phyloP scores from a whole-genome alignment of 192 early-diverging fungal species.

The Entomortierella parvispora region DNA sequence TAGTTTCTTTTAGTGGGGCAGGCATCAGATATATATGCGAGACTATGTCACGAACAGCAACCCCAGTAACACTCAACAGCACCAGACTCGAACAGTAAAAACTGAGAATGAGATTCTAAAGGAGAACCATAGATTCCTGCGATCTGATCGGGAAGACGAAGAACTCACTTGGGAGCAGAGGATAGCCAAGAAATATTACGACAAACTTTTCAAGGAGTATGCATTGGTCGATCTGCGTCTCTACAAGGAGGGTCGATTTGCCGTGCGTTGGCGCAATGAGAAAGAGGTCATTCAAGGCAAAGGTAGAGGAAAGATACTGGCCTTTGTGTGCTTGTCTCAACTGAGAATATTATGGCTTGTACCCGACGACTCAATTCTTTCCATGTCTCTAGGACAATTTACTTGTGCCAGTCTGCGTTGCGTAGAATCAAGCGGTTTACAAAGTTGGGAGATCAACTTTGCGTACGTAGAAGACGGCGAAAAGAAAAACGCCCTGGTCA shows the following conservation, averaged over 20 bases:
- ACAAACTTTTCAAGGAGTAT: constrained; percentile 88
- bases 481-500: constrained; percentile 85
- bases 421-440: constrained; percentile 53
- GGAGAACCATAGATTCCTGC: constrained; percentile 78
- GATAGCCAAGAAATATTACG: constrained; percentile 87
- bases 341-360: neutral
- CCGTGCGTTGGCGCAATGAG: constrained; percentile 73
- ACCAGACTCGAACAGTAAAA: constrained; percentile 18
- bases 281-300: constrained; percentile 74
- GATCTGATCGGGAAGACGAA: constrained; percentile 60
- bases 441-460: constrained; percentile 91
- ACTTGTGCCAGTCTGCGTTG: constrained; percentile 73
- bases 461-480: constrained; percentile 77
- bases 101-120: constrained; percentile 78
- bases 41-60: constrained; percentile 64
- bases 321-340: neutral
- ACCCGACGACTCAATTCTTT: neutral
- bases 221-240: constrained; percentile 74
- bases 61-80: neutral
- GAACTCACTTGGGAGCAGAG: constrained; percentile 74
- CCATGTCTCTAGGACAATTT: constrained; percentile 67
- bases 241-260: constrained; percentile 73
- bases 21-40: constrained; percentile 69
- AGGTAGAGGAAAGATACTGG: constrained; percentile 40
- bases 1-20: constrained; percentile 59